Conservation (phyloP, 1,284 basidiomycete species). For the Sanghuangporus weigelae region DNA sequence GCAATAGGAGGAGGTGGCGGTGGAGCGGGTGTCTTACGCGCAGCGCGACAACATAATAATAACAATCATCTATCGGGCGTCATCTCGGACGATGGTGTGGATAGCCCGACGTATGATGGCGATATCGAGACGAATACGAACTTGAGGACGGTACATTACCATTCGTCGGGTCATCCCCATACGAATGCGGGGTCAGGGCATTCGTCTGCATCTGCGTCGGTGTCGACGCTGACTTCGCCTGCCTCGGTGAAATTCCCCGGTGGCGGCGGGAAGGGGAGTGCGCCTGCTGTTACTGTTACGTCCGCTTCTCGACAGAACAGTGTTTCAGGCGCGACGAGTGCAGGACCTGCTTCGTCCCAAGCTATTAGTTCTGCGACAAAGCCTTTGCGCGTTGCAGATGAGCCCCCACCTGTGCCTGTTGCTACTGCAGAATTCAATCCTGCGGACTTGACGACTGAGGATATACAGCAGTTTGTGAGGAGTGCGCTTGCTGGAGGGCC, state of each 20-base stretch:
- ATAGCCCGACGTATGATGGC: constrained; percentile 85
- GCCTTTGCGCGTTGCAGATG: constrained; percentile 28
- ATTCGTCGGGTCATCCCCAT: constrained; percentile 15
- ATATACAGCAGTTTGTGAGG: constrained; percentile 68
- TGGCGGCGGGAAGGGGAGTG: constrained; percentile 27
- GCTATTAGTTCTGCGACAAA: constrained; percentile 5
- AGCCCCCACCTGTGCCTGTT: constrained; percentile 41
- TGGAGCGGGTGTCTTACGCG: constrained; percentile 12
- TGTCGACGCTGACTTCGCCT: constrained; percentile 48
- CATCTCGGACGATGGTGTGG: constrained; percentile 66
- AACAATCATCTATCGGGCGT: constrained; percentile 50
- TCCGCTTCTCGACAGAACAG: constrained; percentile 8
- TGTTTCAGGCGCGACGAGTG: background rate
- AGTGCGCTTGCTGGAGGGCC: constrained; percentile 55
- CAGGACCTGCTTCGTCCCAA: background rate
- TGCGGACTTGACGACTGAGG: constrained; percentile 56
- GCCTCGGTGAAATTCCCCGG: constrained; percentile 27
- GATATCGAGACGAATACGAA: constrained; percentile 76
- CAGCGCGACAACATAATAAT: constrained; percentile 2
- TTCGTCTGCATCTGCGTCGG: constrained; percentile 3
- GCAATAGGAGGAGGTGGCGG: background rate
- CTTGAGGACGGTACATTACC: constrained; percentile 24
- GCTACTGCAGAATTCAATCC: constrained; percentile 52
- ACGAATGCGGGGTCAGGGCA: constrained; percentile 32
- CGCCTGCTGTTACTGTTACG: constrained; percentile 20